phyloP scores from a whole-genome alignment of 2,329 filamentous ascomycete genomes.

The Rhexocercosporidium sp. region DNA sequence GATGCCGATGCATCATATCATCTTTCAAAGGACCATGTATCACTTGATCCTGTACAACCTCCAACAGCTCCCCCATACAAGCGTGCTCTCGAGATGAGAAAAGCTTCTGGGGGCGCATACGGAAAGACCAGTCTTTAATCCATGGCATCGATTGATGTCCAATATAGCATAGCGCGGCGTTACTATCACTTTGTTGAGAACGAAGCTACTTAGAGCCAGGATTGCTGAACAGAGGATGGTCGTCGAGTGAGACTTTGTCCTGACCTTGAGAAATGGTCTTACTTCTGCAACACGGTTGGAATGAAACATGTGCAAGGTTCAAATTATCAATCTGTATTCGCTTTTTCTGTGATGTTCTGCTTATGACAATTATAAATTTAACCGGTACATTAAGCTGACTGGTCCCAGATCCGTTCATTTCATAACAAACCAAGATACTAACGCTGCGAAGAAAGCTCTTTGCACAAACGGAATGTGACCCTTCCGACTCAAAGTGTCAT shows the following conservation, averaged over 20 bases:
- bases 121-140: conserved; percentile 21
- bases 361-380: neutral
- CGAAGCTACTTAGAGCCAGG: neutral
- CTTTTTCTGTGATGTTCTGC: neutral
- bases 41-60: conserved; percentile 89
- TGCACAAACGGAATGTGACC: neutral
- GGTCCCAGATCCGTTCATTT: neutral
- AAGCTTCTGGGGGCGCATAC: conserved; percentile 71
- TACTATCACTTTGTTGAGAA: neutral
- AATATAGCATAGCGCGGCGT: conserved; percentile 25
- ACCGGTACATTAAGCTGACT: neutral
- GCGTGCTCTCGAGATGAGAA: conserved; percentile 83
- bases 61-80: conserved; percentile 97
- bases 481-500: neutral
- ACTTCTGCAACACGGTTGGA: neutral
- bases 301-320: neutral
- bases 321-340: neutral
- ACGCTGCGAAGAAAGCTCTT: neutral
- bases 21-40: conserved; percentile 83
- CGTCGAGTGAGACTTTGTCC: neutral
- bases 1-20: conserved; percentile 96
- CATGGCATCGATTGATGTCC: neutral
- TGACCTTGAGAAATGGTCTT: neutral
- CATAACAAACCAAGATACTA: neutral
- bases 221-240: neutral